A percentile compares a stretch with the other conserved stretches of the same genome.
Evolutionary conservation across 2,329 filamentous ascomycete species (phyloP).

Genomic region (Simplicillium sp.): DNA sequence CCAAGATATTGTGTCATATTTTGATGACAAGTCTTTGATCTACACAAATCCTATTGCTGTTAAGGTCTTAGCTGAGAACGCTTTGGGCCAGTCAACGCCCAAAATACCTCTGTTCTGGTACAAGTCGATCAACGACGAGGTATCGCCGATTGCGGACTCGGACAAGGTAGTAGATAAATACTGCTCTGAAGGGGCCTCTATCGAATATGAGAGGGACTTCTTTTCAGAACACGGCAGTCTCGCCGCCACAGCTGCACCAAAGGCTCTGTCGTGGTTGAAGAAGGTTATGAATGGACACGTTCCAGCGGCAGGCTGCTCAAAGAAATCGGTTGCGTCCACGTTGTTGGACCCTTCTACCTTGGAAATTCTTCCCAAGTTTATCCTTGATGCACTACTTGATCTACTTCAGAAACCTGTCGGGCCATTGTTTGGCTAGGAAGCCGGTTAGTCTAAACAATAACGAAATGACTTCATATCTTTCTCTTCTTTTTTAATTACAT

Average conservation of each 20-base stretch:
- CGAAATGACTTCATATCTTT: too few relatives aligned
- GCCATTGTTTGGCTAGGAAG: too few relatives aligned
- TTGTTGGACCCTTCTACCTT: too few relatives aligned
- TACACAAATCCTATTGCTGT: slow-evolving; percentile 12
- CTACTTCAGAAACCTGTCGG: too few relatives aligned
- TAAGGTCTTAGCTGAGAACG: slow-evolving; percentile 17
- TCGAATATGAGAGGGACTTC: slow-evolving; percentile 32
- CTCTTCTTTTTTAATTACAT: too few relatives aligned
- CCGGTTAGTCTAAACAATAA: neutral
- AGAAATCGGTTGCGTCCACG: too few relatives aligned
- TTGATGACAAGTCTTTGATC: slow-evolving; percentile 23
- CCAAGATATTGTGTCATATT: slow-evolving; percentile 28
- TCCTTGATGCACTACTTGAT: too few relatives aligned
- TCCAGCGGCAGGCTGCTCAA: too few relatives aligned
- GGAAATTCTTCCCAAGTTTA: too few relatives aligned
- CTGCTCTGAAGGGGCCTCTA: slow-evolving; percentile 27
- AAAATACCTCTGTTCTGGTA: slow-evolving; percentile 38
- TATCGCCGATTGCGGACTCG: slow-evolving; percentile 29
- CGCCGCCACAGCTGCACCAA: too few relatives aligned
- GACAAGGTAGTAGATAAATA: slow-evolving; percentile 30
- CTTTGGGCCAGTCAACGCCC: slow-evolving; percentile 27
- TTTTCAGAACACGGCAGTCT: slow-evolving; percentile 24
- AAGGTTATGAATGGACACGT: too few relatives aligned
- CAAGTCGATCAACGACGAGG: slow-evolving; percentile 35
- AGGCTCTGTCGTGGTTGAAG: too few relatives aligned